Evolutionary conservation across 2,329 filamentous ascomycete species (phyloP).

Genomic region (Daldinia sp.): DNA sequence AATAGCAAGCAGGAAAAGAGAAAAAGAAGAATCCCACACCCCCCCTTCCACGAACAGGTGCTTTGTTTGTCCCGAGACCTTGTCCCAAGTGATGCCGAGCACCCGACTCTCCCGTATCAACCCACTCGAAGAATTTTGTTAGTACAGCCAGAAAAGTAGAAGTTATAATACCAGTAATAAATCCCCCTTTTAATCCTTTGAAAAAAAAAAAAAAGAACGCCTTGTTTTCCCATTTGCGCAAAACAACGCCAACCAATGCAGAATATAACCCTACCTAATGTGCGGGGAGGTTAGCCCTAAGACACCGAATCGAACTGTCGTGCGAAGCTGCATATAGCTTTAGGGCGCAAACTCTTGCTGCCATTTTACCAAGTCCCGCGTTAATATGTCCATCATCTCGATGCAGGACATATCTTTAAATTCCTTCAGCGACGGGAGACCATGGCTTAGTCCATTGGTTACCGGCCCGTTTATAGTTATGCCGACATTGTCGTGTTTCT

Average conservation of each 20-base stretch:
- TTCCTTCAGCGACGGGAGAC: constrained; percentile 56
- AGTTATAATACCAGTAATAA: constrained; percentile 5
- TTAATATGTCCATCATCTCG: constrained; percentile 92
- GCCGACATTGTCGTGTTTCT: constrained; percentile 35
- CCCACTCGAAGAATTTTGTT: constrained; percentile 20
- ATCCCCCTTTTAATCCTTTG: constrained; percentile 11
- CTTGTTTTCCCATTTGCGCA: constrained; percentile 15
- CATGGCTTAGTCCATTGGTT: constrained; percentile 51
- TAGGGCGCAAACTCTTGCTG: constrained; percentile 74
- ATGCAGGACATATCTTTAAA: constrained; percentile 83
- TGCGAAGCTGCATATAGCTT: constrained; percentile 44
- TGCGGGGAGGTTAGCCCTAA: constrained; percentile 34
- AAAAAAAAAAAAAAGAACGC: constrained; percentile 14
- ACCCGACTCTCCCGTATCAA: constrained; percentile 19
- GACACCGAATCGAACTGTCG: constrained; percentile 29
- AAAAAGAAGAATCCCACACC: constrained; percentile 15
- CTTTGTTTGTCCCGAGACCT: constrained; percentile 1
- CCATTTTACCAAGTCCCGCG: constrained; percentile 84
- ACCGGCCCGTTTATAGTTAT: constrained; percentile 47
- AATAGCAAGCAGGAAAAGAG: not conserved
- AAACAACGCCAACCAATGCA: constrained; percentile 46
- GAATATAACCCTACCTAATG: constrained; percentile 19
- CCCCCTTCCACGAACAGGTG: constrained; percentile 4
- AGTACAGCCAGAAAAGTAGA: constrained; percentile 32
- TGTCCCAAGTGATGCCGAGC: not conserved